Evolutionary conservation across 2,329 filamentous ascomycete genomes (phyloP).

Genomic region (Aspergillus felis): DNA sequence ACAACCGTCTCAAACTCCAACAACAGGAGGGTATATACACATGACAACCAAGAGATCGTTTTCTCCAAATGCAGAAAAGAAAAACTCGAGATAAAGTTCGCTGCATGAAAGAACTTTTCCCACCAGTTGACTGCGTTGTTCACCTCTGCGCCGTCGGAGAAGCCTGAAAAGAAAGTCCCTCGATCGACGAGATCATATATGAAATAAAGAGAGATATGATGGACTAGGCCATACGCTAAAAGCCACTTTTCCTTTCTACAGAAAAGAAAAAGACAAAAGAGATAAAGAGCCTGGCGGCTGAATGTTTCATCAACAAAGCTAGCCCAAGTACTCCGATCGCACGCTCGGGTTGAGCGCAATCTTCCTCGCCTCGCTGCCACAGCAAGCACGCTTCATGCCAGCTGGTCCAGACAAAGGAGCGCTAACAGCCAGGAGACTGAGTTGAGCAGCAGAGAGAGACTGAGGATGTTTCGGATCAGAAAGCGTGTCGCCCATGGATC

Average conservation of each 20-base stretch:
- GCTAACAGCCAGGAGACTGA: slow-evolving; percentile 19
- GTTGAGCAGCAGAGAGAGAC: slow-evolving; percentile 10
- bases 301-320: slow-evolving; percentile 3
- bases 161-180: slow-evolving; percentile 14
- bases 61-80: slow-evolving; percentile 23
- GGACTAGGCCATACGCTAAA: slow-evolving; percentile 16
- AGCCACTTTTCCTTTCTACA: slow-evolving; percentile 21
- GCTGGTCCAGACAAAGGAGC: slow-evolving; percentile 31
- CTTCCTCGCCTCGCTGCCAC: slow-evolving; percentile 36
- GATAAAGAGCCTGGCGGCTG: neutral
- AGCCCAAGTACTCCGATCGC: slow-evolving; percentile 28
- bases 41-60: slow-evolving; percentile 22
- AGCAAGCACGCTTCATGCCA: slow-evolving; percentile 41
- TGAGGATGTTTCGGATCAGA: slow-evolving; percentile 16
- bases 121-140: slow-evolving; percentile 11
- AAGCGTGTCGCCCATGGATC: slow-evolving; percentile 29
- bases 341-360: slow-evolving; percentile 32
- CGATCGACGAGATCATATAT: slow-evolving; percentile 16
- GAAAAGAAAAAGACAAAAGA: slow-evolving; percentile 13
- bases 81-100: slow-evolving; percentile 14
- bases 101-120: slow-evolving; percentile 15
- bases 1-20: slow-evolving; percentile 21
- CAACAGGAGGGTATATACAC: slow-evolving; percentile 28
- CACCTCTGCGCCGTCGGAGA: slow-evolving; percentile 12
- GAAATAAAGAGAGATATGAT: slow-evolving; percentile 12